Base-by-base conservation (phyloP, 1,284 basidiomycete genomes). In the Fomitopsis schrenkii region DNA sequence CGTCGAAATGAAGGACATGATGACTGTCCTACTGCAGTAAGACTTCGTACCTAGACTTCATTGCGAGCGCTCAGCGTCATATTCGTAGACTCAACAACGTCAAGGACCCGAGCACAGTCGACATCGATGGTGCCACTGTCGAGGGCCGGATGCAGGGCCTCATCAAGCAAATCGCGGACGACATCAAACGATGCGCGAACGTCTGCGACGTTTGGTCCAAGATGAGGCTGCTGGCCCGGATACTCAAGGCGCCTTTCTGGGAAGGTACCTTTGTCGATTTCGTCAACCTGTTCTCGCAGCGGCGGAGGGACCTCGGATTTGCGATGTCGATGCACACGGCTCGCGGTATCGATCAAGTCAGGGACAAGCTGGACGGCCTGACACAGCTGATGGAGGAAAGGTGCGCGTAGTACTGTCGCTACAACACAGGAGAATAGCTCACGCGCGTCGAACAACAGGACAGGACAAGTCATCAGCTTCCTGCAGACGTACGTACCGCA, bases 1-100 rank as follows among this genome's bases (percentile, higher is more conserved):
- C 57, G 62, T 76, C 17, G 72, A 78, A 63, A 82, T 82, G 79
- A 76, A 75, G 60, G 75, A 77, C 44, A 77, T 79, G 75, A 79
- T 82, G 74, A 66, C 67, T 7, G 70, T 72, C 0, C 70, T 83
- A 30, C 72, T 79, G 28, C 73, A 77, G 80, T 81, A 59, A 5
- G 78, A 70, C 4, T 1, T 28, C 17, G 4, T 33, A 46, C 15
- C n/a, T 45, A 5, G 7, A 14, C 28, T 17, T 22, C 12, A 14
- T 6, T 10, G 9, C 28, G 4, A 50, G 1, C 12, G 5, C 48
- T 10, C 50, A 19, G 48, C 30, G 33, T 40, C 15, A 59, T 1
- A 38, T 9, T 19, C 30, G 1, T 48, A 69, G 65, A 33, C 62
- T 72, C 12, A 59, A 60, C 17, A 59, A 63, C 19, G 53, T 72